These are phyloP conservation scores for Phytophthora cactorum DNA, from an alignment of 352 stramenopile species.

Conservation along the genomic window DNA sequence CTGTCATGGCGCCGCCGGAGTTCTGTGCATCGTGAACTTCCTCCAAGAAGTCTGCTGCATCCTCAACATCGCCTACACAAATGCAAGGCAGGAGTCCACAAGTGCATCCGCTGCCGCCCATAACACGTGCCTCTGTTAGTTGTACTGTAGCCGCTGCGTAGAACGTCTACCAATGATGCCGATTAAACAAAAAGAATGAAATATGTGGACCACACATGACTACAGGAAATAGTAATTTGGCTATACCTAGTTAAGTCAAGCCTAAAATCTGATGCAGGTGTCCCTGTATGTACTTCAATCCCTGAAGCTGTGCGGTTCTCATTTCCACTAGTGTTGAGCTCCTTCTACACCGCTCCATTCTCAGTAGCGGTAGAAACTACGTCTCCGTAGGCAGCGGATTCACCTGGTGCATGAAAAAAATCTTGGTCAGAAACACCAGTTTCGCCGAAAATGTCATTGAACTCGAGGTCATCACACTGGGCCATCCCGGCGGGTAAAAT, in stretches of 20 bases:
- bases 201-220: not conserved
- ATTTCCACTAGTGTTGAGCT: not conserved
- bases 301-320: not conserved
- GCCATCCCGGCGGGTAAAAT: not conserved
- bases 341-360: not conserved
- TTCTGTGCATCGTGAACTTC: slow-evolving; percentile 2
- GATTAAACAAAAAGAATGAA: not conserved
- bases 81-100: slow-evolving; percentile 79
- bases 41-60: slow-evolving; percentile 29
- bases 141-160: slow-evolving; percentile 2
- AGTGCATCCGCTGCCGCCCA: slow-evolving; percentile 42
- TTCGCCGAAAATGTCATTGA: not conserved
- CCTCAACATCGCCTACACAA: slow-evolving; percentile 56
- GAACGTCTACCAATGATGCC: slow-evolving; percentile 12
- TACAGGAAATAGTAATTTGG: not conserved
- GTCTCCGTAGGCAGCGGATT: no score
- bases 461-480: not conserved
- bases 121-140: slow-evolving; percentile 7
- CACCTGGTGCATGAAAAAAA: not conserved
- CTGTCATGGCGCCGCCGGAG: not conserved
- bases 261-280: not conserved
- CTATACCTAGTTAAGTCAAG: not conserved
- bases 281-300: not conserved
- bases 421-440: not conserved
- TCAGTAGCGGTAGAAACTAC: not conserved